Base-by-base conservation (phyloP, 495 filamentous ascomycete genomes). In the Neurospora sp. region DNA sequence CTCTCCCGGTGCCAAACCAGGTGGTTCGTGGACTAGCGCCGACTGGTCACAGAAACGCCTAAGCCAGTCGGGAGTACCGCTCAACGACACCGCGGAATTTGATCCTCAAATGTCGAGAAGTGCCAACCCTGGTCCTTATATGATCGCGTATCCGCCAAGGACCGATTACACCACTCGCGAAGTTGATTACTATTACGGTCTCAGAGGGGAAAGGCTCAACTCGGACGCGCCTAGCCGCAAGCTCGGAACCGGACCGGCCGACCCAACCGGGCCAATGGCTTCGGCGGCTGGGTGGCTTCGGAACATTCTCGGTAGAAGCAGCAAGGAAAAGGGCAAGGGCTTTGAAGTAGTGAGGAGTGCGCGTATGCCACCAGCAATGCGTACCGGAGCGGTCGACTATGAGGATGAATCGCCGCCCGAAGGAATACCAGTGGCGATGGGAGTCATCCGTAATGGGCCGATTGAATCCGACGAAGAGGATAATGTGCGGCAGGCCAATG, bases 311-410 rank as follows among this genome's bases (percentile, higher is more conserved):
- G 89, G 89, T 39, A 92, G 90, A 8, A 94, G 96, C 80, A 91
- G 88, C 3, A 97, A 96, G 75, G 93, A 96, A 59, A 96, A 89
- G 76, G 92, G 91, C 39, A 98, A 97, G 80, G 96, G 96, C 0
- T 99, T 99, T 72, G 96, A 97, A 79, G 96, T 99, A 18, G 96
- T 98, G 14, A 86, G 96, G 77, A 97, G 94, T 77, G 86, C 92
- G 47, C 87, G 94, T 75, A 87, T 90, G 88, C 84, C 85, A 76
- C 80, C 89, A 74, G 79, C 87, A 75, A 81, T 93, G 90, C 82
- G 80, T 39, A 78, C 82, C 5, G 73, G 75, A 31, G 81, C 83
- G 9, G 88, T 89, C 70, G 87, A 88, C 10, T 87, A 88, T 14
- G 82, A 80, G 27, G 85, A 85, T 12, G 86, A 85, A 4, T 71